Conservation (phyloP, 176 grass and related monocot genomes). For the Bromus sterilis region DNA sequence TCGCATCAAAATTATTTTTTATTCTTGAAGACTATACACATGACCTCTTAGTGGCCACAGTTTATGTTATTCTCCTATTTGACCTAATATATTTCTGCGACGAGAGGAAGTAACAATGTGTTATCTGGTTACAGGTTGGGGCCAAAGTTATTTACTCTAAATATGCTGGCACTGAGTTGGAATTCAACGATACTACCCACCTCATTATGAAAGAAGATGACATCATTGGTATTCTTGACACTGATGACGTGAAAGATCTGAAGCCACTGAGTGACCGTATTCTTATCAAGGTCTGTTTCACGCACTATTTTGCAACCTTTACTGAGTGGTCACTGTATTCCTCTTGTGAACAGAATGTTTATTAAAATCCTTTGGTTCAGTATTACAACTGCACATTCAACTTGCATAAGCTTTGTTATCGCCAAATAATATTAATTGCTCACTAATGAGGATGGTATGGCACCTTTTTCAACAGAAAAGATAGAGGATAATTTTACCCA, state of each 20-base stretch:
- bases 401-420: neutral
- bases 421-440: neutral
- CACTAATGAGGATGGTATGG: neutral
- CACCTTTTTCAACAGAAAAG: neutral
- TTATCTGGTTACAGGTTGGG: constrained; percentile 42
- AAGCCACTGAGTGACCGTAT: constrained; percentile 79
- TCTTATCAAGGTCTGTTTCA: constrained; percentile 72
- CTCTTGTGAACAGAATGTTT: neutral
- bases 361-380: neutral
- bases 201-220: constrained; percentile 95
- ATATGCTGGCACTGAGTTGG: constrained; percentile 81
- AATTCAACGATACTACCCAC: constrained; percentile 68
- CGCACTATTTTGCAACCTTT: neutral
- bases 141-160: constrained; percentile 76
- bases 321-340: neutral
- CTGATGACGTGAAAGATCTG: constrained; percentile 80
- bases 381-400: neutral
- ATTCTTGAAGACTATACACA: neutral
- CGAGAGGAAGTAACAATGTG: neutral
- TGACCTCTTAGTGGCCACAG: neutral
- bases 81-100: neutral
- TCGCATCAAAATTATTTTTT: neutral
- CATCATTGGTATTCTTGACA: constrained; percentile 78
- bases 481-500: neutral
- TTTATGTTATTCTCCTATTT: neutral